Base-by-base conservation (phyloP, 2,329 filamentous ascomycete genomes). In the Trichoderma harzianum region DNA sequence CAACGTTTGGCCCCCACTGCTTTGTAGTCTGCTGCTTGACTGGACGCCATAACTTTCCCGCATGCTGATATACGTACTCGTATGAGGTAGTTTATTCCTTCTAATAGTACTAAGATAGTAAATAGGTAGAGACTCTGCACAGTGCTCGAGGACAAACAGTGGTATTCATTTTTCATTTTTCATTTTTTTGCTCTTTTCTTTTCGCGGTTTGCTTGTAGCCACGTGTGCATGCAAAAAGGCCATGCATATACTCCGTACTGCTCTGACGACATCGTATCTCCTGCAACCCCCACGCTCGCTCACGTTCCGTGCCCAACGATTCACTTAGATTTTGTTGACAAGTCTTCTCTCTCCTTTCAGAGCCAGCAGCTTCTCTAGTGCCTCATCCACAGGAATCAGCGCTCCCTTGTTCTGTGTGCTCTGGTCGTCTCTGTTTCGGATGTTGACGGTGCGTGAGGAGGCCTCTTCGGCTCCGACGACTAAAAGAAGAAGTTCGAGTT, bases 391-490 rank as follows among this genome's bases (percentile, higher is more conserved):
- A 24, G 85, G 82, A 63, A 90, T 82, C 58, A 89, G 85, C 78
- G 89, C 88, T 75, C 88, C 88, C 78, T 88, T 86, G 76, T 85
- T 86, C 80, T 91, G 89, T 68, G 86, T 88, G 69, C 85, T 86
- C 64, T 87, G 87, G 80, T 91, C 88, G 76, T 90, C 89, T 75
- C 89, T 85, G 82, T 90, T 89, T 71, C 89, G 87, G 72, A 91
- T 87, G 78, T 90, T 90, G 78, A 91, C 86, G 74, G 88, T 86
- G 76, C 87, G 84, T 66, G 86, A 87, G 75, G 87, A 84, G 82
- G 85, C 86, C 80, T 91, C 89, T 78, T 89, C 85, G 74, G 87
- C 88, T 71, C 89, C 89, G 74, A 91, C 88, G 71, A 91, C 88
- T 88, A n/a, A 24, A 16, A 21, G 47, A 21, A 36, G 51, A 26